Percentiles rank a stretch among this genome's conserved stretches.
Evolutionary conservation across 352 stramenopile genomes (phyloP).

Genomic region (Globisporangium carolinianum): DNA sequence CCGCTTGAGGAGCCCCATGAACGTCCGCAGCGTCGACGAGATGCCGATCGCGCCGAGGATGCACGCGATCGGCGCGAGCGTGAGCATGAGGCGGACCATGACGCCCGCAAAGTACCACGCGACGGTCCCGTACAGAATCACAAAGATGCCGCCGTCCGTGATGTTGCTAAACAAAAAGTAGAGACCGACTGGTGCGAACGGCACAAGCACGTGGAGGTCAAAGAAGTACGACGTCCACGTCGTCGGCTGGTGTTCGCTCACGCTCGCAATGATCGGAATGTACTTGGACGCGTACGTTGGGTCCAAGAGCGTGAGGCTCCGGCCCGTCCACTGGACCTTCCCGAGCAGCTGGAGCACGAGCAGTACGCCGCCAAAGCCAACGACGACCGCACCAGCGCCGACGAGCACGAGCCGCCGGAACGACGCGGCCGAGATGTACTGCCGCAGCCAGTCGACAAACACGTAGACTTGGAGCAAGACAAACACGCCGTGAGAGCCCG

Average conservation of each 20-base stretch:
- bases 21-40: constrained; percentile 71
- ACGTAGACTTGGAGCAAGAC: constrained; percentile 83
- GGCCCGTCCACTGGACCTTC: constrained; percentile 87
- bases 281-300: constrained; percentile 92
- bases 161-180: constrained; percentile 88
- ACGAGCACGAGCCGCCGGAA: constrained; percentile 74
- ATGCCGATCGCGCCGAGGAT: constrained; percentile 86
- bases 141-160: constrained; percentile 87
- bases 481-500: constrained; percentile 91
- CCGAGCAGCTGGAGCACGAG: constrained; percentile 78
- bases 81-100: constrained; percentile 92
- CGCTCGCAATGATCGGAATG: constrained; percentile 92
- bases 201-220: constrained; percentile 88
- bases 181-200: constrained; percentile 87
- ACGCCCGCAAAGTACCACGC: constrained; percentile 91
- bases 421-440: constrained; percentile 62
- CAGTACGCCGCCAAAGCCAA: constrained; percentile 40
- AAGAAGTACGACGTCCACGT: constrained; percentile 94
- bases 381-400: constrained; percentile 50
- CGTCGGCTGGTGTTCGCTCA: constrained; percentile 92
- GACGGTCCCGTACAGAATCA: constrained; percentile 91
- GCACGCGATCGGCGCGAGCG: constrained; percentile 88
- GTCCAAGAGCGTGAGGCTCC: constrained; percentile 87
- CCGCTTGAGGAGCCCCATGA: constrained; percentile 60
- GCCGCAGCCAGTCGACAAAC: constrained; percentile 71